Conservation (phyloP, 2,329 filamentous ascomycete genomes). For the Colletotrichum kahawae region DNA sequence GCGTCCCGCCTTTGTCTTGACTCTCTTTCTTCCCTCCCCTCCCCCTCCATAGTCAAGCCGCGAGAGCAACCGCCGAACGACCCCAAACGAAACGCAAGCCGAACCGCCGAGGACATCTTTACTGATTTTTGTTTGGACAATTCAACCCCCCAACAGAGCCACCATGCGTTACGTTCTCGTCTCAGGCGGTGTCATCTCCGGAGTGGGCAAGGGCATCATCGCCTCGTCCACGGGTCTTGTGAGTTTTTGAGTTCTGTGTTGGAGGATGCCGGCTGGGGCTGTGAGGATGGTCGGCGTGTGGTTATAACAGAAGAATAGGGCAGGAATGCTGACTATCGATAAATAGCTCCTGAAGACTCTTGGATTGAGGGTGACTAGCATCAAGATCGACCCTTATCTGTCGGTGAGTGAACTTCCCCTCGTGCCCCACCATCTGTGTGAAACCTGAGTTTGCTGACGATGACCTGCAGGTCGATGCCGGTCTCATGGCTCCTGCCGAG, state of each 20-base stretch:
- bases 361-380: constrained; percentile 71
- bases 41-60: constrained; percentile 12
- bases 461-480: constrained; percentile 18
- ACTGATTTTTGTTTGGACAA: background rate
- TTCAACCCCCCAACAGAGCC: background rate
- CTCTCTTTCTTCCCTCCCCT: constrained; percentile 22
- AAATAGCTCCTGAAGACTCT: constrained; percentile 78
- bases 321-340: background rate
- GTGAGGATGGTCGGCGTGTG: background rate
- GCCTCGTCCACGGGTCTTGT: constrained; percentile 68
- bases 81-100: background rate
- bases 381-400: constrained; percentile 58
- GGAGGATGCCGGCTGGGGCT: background rate
- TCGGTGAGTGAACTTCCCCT: constrained; percentile 33
- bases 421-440: background rate
- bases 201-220: constrained; percentile 69
- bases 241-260: constrained; percentile 3
- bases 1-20: constrained; percentile 16
- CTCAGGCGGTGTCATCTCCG: constrained; percentile 57
- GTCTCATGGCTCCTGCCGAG: constrained; percentile 35
- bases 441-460: background rate
- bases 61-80: constrained; percentile 12
- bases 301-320: background rate
- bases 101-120: background rate
- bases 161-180: constrained; percentile 34